Conservation (phyloP, 805 yeast genomes). For the Starmera dryadoides region DNA sequence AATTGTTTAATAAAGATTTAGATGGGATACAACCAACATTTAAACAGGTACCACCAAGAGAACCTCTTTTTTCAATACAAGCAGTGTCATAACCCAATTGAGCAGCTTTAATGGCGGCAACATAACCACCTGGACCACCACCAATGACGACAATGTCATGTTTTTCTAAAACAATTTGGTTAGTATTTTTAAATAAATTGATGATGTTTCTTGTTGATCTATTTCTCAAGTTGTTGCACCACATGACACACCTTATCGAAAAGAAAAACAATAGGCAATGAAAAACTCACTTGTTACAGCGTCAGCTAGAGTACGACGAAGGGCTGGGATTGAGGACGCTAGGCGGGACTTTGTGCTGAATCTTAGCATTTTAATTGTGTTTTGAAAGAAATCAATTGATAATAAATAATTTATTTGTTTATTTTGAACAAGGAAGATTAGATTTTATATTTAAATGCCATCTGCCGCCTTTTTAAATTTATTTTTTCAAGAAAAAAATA, state of each 20-base stretch:
- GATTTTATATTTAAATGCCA: background rate
- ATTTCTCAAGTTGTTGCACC: too few relatives aligned
- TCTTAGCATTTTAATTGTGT: conserved; percentile 13
- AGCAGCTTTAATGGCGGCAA: conserved; percentile 98
- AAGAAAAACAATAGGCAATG: background rate
- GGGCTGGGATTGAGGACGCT: conserved; percentile 2
- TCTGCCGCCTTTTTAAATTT: background rate
- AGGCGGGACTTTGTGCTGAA: conserved; percentile 7
- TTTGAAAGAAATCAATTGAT: background rate
- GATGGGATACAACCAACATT: conserved; percentile 99
- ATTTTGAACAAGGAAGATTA: too few relatives aligned
- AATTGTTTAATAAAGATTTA: conserved; percentile 89
- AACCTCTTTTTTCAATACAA: conserved; percentile 94
- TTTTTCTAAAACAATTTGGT: conserved; percentile 26
- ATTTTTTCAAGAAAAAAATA: too few relatives aligned
- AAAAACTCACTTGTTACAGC: conserved; percentile 8
- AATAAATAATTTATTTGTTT: too few relatives aligned
- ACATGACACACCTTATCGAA: too few relatives aligned
- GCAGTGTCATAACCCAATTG: conserved; percentile 93
- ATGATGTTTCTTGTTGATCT: too few relatives aligned
- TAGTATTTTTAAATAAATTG: too few relatives aligned
- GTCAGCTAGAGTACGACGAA: conserved; percentile 13
- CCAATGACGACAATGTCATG: conserved; percentile 95
- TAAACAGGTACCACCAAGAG: conserved; percentile 95
- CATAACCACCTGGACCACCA: conserved; percentile 99